Conservation (phyloP, 352 stramenopile genomes). For the Phytophthora pisi region DNA sequence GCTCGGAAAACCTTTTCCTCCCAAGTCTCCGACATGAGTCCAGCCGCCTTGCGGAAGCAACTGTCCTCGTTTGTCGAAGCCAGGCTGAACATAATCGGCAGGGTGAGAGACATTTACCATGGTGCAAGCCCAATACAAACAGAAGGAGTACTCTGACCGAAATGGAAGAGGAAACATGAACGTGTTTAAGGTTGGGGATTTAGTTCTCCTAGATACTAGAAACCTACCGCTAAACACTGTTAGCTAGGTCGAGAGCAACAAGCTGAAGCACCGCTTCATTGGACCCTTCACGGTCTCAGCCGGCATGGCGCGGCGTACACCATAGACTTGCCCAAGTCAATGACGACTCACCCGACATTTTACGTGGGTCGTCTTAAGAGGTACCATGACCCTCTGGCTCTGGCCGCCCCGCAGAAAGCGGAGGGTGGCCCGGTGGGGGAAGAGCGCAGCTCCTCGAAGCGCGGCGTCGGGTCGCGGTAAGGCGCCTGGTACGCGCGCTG, state of each 20-base stretch:
- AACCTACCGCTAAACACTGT: conserved; percentile 12
- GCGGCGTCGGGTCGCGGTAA: too few relatives aligned
- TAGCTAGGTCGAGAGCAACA: conserved; percentile 10
- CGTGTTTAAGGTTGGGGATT: conserved; percentile 1
- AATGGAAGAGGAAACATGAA: conserved; percentile 7
- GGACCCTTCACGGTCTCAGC: conserved; percentile 10
- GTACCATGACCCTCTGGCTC: background rate
- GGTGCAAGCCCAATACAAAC: too few relatives aligned
- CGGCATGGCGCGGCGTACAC: background rate
- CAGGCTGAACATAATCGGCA: too few relatives aligned
- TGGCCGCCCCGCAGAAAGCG: too few relatives aligned
- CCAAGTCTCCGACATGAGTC: too few relatives aligned
- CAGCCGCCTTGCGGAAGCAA: too few relatives aligned
- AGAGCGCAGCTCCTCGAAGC: too few relatives aligned
- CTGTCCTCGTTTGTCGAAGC: too few relatives aligned
- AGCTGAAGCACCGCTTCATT: conserved; percentile 27
- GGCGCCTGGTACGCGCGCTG: too few relatives aligned
- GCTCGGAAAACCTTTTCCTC: too few relatives aligned
- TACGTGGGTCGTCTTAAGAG: background rate
- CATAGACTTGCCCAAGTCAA: conserved; percentile 6
- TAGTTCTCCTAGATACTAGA: conserved; percentile 8
- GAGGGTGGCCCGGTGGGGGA: too few relatives aligned
- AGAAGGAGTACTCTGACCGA: background rate
- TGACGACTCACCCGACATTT: background rate
- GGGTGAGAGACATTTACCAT: too few relatives aligned